Evolutionary conservation across 805 yeast genomes (phyloP).

Genomic region (Candida broadrunensis): DNA sequence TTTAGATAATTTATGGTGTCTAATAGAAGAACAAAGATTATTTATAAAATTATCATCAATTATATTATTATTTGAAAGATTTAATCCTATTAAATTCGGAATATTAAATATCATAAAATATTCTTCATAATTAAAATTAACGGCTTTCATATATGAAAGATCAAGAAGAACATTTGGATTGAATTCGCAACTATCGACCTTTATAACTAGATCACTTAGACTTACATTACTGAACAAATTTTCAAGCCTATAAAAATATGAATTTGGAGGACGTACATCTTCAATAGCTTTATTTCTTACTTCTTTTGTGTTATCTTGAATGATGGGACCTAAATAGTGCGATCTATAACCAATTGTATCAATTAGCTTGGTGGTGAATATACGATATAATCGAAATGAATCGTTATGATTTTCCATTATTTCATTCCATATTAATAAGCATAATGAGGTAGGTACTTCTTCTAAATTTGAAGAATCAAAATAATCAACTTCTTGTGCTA

Average conservation of each 20-base stretch:
- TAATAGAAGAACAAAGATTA: conserved; percentile 17
- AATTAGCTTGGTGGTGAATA: conserved; percentile 23
- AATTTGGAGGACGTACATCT: conserved; percentile 9
- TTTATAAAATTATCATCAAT: conserved; percentile 31
- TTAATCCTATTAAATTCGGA: conserved; percentile 23
- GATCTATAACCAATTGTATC: conserved; percentile 17
- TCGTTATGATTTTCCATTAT: conserved; percentile 24
- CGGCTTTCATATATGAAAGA: conserved; percentile 14
- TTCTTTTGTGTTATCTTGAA: not conserved
- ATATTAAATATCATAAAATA: conserved; percentile 23
- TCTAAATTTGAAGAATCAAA: conserved; percentile 17
- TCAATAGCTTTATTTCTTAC: conserved; percentile 11
- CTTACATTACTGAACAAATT: conserved; percentile 29
- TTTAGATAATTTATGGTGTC: conserved; percentile 11
- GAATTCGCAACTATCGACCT: conserved; percentile 14
- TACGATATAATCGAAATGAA: conserved; percentile 22
- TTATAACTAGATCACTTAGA: conserved; percentile 16
- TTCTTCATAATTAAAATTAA: conserved; percentile 16
- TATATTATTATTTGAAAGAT: conserved; percentile 23
- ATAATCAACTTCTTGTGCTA: conserved; percentile 25
- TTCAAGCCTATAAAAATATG: conserved; percentile 30
- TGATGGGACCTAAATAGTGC: conserved; percentile 13
- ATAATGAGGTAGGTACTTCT: conserved; percentile 21
- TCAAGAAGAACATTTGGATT: conserved; percentile 23
- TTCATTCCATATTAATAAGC: conserved; percentile 32